Evolutionary conservation across 148 eudicot species (phyloP), one percentile per base, ranked within the genome.

Genomic region (Amaranthus hypochondriacus): DNA sequence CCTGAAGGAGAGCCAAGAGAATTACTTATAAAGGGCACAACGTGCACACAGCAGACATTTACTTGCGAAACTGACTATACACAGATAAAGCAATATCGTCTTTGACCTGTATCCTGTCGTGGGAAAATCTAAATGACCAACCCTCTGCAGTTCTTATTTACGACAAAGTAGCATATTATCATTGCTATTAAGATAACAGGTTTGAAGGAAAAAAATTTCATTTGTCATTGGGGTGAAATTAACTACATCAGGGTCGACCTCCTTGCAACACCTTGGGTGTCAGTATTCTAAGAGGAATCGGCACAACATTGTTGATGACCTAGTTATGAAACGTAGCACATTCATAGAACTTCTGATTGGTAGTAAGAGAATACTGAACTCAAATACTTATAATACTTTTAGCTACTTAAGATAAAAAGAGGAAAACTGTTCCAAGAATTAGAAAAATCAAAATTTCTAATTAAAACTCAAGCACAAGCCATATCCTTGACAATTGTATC

Each of bases 1-100:
- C 93, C 97, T 91, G 86, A 70, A 83, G 69, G 66, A 5, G 18
- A 48, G 73, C 56, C 48, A 52, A 63, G 4, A 62, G 47, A 48
- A 48, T 39, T 15, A 66, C 3, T 66, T 21, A 66, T 43, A 66
- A 66, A 49, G 55, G 50, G 54, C 5, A 65, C 52, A 47, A 3
- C 0, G 6, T 63, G 44, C 47, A 39, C 48, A 10, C 48, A 42
- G 66, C 4, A 65, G 11, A 65, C 44, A 28, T 21, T 21, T 21
- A 60, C 43, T 2, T 2, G 8, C 21, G 4, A 28, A 28, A 18
- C 9, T 44, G 3, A 4, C 0, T 58, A 58, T 0, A 14, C 12
- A 28, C 0, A 44, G 43, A 60, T 15, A 55, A 7, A 14, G 57
- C 39, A 28, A 28, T 28, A 28, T 28, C 39, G 39, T 28, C 2